Evolutionary conservation across 108 stramenopile genomes (phyloP).

Genomic region (Parietichytrium sp.): DNA sequence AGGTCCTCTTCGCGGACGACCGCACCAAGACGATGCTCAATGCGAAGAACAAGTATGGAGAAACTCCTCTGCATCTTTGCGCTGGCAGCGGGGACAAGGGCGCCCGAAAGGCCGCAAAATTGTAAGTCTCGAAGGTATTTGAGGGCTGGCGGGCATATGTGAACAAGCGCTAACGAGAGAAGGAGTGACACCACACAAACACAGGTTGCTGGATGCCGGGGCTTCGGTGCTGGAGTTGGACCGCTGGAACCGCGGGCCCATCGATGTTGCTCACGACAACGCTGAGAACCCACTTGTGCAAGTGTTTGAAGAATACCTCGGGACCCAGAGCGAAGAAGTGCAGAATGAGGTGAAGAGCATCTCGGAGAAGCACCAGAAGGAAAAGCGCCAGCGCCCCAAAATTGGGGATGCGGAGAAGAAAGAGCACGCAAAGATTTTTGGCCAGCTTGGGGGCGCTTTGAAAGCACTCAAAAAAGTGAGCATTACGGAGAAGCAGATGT

Average conservation of each 20-base stretch:
- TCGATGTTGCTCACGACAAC: conserved; percentile 35
- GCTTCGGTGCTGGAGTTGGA: conserved; percentile 8
- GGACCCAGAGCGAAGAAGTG: not conserved
- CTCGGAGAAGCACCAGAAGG: not conserved
- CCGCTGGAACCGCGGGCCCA: conserved; percentile 23
- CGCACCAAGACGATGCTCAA: conserved; percentile 12
- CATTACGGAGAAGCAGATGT: conserved; percentile 44
- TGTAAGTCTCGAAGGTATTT: no score
- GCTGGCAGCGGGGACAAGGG: conserved; percentile 43
- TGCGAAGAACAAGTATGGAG: conserved; percentile 40
- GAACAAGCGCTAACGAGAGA: no score
- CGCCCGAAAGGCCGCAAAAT: not conserved
- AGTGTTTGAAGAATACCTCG: conserved; percentile 19
- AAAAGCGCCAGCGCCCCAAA: not conserved
- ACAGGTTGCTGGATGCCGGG: conserved; percentile 37
- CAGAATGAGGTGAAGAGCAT: not conserved
- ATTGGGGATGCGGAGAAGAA: not conserved
- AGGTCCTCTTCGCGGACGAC: conserved; percentile 40
- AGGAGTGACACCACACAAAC: no score
- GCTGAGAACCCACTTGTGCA: conserved; percentile 39
- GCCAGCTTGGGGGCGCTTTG: conserved; percentile 1
- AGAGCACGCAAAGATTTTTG: conserved; percentile 28
- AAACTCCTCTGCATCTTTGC: conserved; percentile 44
- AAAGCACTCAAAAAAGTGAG: conserved; percentile 7
- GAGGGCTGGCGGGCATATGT: no score